A percentile compares a stretch with the other conserved stretches of the same genome.
Conservation (phyloP, 2,329 filamentous ascomycete genomes). For the Colletotrichum acutatum region DNA sequence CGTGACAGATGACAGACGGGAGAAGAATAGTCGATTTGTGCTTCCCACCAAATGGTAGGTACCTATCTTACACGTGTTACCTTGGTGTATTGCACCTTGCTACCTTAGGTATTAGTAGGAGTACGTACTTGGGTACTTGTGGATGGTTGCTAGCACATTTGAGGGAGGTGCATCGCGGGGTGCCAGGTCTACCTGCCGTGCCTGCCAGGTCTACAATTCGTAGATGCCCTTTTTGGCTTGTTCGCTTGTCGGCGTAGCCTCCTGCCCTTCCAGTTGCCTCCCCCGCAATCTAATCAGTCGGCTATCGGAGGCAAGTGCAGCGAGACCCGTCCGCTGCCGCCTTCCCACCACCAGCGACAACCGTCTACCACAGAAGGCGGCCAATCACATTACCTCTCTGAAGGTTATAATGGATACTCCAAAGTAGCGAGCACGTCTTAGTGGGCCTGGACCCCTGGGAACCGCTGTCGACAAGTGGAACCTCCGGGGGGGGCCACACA, state of each 20-base stretch:
- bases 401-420: no score
- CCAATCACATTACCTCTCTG: neutral
- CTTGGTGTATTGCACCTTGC: no score
- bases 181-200: neutral
- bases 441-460: constrained; percentile 28
- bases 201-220: neutral
- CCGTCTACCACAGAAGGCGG: neutral
- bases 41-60: neutral
- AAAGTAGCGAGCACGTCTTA: neutral
- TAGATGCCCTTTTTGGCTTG: neutral
- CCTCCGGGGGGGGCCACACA: constrained; percentile 9
- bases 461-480: constrained; percentile 25
- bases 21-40: neutral
- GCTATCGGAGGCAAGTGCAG: constrained; percentile 33
- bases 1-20: neutral
- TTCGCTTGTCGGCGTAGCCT: constrained; percentile 18
- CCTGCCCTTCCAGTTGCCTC: neutral
- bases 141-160: neutral
- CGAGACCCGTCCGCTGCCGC: constrained; percentile 32
- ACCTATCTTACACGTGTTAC: no score
- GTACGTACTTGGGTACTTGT: no score
- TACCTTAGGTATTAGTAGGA: no score
- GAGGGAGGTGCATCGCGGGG: constrained; percentile 5
- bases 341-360: constrained; percentile 15
- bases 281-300: constrained; percentile 23